Conservation (phyloP, 345 rosid genomes). For the Isatis tinctoria region DNA sequence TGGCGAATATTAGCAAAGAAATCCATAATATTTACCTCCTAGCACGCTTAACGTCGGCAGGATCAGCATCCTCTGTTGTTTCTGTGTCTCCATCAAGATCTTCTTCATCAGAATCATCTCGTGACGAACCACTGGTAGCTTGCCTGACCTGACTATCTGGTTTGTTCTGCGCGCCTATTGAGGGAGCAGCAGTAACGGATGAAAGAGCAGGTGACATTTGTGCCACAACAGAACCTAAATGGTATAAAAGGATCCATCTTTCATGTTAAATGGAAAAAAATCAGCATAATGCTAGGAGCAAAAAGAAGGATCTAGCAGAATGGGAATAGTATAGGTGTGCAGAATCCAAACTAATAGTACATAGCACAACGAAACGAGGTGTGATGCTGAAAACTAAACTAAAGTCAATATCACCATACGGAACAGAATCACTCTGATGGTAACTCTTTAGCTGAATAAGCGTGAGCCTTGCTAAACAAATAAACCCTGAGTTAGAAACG, state of each 20-base stretch:
- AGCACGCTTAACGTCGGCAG: conserved; percentile 48
- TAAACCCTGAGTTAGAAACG: not conserved
- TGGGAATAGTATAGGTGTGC: too few species aligned
- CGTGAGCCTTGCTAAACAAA: not conserved
- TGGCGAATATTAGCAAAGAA: not conserved
- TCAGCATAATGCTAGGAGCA: not conserved
- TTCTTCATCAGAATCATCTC: conserved; percentile 78
- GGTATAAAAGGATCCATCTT: not conserved
- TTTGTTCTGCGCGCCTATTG: conserved; percentile 25
- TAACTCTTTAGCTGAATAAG: not conserved
- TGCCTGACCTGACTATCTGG: not conserved
- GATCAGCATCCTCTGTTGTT: conserved; percentile 48
- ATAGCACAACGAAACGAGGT: not conserved
- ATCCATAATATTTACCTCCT: conserved; percentile 41
- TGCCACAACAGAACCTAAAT: not conserved
- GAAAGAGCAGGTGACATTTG: conserved; percentile 1
- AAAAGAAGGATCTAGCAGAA: not conserved
- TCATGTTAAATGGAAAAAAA: not conserved
- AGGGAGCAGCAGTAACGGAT: conserved; percentile 5
- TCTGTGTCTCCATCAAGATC: conserved; percentile 71
- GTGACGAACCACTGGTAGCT: conserved; percentile 66
- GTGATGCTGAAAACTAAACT: not conserved
- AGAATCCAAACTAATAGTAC: not conserved
- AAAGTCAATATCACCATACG: not conserved
- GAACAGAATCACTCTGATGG: not conserved